Evolutionary conservation across 495 filamentous ascomycete genomes (phyloP), one percentile per base, ranked within the genome.

Genomic region (Aspergillus carlsbadensis): DNA sequence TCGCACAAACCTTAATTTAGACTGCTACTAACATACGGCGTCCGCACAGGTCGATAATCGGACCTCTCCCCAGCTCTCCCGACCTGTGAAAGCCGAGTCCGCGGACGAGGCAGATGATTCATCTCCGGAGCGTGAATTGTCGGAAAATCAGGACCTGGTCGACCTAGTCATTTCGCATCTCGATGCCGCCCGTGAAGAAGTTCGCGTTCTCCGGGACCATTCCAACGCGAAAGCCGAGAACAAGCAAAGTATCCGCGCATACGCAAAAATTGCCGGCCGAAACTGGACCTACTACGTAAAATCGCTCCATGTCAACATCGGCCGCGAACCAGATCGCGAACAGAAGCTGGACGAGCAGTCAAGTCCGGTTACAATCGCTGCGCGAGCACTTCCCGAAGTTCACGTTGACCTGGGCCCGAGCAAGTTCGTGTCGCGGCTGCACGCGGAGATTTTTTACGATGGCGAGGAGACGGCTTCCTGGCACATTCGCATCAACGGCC

Each of bases 211-310:
- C 57, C 79, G 78, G 61, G 87, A 95, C 60, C 84, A 89, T 65
- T 78, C 86, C 43, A 96, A 90, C 53, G 84, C 87, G 58, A 86
- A 87, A 67, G 78, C 80, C 47, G 84, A 89, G 58, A 86, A 86
- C 51, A 78, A 77, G 36, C 81, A 87, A 52, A 87, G 86, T 24
- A 87, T 92, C 61, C 84, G 87, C 63, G 94, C 95, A 17, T 98
- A 92, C 70, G 94, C 94, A 14, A 96, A 96, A 72, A 88, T 98
- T 57, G 86, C 91, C 35, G 94, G 92, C 33, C 81, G 84, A 52
- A 87, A 91, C 64, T 98, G 94, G 94, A 96, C 93, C 10, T 98
- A 90, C 71, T 97, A 92, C 69, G 85, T 98, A 59, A 89, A 87
- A 59, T 84, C 84, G 24, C 80, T 92, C 43, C 79, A 82, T 51